Evolutionary conservation across 768 basidiomycete species (phyloP), one percentile per base, ranked within the genome.

Genomic region (Tylopilus felleus): DNA sequence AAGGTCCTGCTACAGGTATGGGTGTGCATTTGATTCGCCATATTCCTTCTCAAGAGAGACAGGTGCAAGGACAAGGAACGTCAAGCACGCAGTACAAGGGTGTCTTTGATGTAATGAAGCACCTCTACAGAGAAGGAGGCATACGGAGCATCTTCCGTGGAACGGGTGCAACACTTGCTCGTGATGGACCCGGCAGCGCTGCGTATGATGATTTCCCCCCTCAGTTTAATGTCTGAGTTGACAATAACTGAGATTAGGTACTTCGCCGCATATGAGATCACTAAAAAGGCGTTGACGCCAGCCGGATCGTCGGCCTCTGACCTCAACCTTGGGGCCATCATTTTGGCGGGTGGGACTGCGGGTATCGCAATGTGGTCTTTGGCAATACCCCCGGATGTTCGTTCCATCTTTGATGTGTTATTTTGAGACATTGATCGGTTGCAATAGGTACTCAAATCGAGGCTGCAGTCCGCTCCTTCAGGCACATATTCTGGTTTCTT

Each of bases 321-420:
- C 46, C 79, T 98, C 53, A 89, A 93, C 62, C 77, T 99, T 25
- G 80, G 89, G 29, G 88, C 90, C 17, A 82, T 98, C 62, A 88
- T 98, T 60, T 55, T 94, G 51, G 93, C 96, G 48, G 97, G 97
- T 60, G 97, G 95, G 49, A 85, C 83, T 38, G 97, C 97, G 1
- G 97, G 97, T 61, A 82, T 98, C 5, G 94, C 94, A 35, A 98
- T 99, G 97, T 99, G 97, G 97, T 78, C 90, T 17, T 78, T 98
- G 61, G 96, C 92, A 23, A 97, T 99, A 61, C 97, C 97, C 45
- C 95, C 96, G 43, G 96, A 99, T 70, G 95, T 93, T 65, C 59
- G 89, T 77, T 29, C 16, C 8, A 36, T 50, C 21, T 38, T 14
- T 36, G 41, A 22, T 27, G 39, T 14, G 25, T 17, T 38, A 17